These are phyloP conservation scores for Hypseocharis bilobata DNA, from an alignment of 441 rosid genomes.

Conservation along the genomic window DNA sequence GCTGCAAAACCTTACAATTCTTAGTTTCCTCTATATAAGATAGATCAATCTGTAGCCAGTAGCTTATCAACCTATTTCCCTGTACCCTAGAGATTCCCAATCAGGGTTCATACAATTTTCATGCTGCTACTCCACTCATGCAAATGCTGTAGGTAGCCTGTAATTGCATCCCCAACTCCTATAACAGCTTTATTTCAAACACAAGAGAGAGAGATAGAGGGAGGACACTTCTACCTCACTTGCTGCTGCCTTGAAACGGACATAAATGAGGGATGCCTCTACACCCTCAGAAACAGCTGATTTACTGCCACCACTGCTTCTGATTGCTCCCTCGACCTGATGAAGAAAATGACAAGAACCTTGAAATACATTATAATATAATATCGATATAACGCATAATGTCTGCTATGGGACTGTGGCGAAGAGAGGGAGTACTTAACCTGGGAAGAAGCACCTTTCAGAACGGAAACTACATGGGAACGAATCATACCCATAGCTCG, in stretches of 20 bases:
- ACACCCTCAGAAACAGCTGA: constrained; percentile 80
- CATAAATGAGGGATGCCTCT: constrained; percentile 87
- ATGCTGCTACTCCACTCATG: neutral
- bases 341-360: constrained; percentile 20
- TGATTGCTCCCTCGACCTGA: constrained; percentile 80
- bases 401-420: constrained; percentile 9
- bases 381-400: neutral
- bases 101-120: constrained; percentile 6
- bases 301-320: constrained; percentile 56
- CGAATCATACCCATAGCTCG: constrained; percentile 93
- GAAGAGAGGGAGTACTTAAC: constrained; percentile 27
- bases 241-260: constrained; percentile 94
- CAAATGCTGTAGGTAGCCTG: neutral
- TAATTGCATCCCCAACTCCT: neutral
- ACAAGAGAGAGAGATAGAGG: constrained; percentile 10
- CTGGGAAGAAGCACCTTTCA: constrained; percentile 82
- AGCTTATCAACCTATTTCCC: neutral
- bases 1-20: constrained; percentile 40
- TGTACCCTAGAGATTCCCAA: neutral
- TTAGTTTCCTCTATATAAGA: constrained; percentile 15
- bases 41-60: neutral
- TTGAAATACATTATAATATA: constrained; percentile 14
- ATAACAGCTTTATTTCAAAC: constrained; percentile 14
- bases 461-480: constrained; percentile 71
- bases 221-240: constrained; percentile 50